Evolutionary conservation across 2,329 filamentous ascomycete species (phyloP), one percentile per base, ranked within the genome.

Genomic region (Claviceps humidiphila): DNA sequence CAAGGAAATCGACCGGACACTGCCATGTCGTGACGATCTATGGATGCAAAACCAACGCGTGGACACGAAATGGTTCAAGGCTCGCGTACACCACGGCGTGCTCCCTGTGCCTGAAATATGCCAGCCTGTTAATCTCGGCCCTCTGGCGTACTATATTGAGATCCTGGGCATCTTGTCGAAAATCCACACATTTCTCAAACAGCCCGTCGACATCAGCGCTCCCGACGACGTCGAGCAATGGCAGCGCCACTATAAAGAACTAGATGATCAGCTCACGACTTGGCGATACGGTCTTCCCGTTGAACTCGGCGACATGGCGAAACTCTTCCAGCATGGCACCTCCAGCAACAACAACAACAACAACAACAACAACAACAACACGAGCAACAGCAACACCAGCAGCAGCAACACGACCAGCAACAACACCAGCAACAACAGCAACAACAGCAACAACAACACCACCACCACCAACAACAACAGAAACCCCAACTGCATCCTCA

Each of bases 81-180:
- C 76, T 1, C 71, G 73, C 47, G 71, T 74, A 43, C 68, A 66
- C 37, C 63, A 66, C 14, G 63, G 66, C 9, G 70, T 70, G 3
- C 63, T 67, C 24, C 73, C 51, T 68, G 84, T 89, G 51, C 82
- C 83, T 58, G 74, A 79, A 41, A 72, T 83, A 45, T 45, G 43
- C 22, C 13, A 45, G 22, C 43, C 86, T 0, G 87, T 94, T 60
- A 90, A 94, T 58, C 72, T 95, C 0, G 90, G 90, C 1, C 82
- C 87, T 0, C 95, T 95, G 66, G 87, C 87, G 8, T 90, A 93
- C 63, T 94, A 95, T 63, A 84, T 95, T 55, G 90, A 95, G 64
- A 85, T 95, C 17, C 73, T 95, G 4, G 88, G 88, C 2, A 90
- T 95, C 50, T 72, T 95, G 2, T 90, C 88, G 51, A 83, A 87